These are phyloP conservation scores for Chlorella ohadii DNA, from an alignment of 139 green algal species.

Conservation along the genomic window DNA sequence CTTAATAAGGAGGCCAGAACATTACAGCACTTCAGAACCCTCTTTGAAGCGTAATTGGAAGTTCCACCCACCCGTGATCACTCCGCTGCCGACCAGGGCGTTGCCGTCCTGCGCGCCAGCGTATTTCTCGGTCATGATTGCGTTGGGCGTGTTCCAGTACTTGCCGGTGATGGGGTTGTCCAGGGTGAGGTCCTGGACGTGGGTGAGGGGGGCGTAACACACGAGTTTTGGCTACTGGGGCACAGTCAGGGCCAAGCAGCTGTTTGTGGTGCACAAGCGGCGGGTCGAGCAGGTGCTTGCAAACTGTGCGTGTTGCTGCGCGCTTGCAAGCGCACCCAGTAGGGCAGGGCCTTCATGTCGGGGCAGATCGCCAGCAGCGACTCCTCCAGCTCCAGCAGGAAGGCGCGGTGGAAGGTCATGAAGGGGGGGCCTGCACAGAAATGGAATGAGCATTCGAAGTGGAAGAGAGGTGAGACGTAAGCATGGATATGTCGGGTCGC, in stretches of 20 bases:
- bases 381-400: conserved; percentile 13
- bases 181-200: not conserved
- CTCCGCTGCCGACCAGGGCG: not conserved
- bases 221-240: too few relatives aligned
- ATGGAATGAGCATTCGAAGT: too few relatives aligned
- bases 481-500: too few relatives aligned
- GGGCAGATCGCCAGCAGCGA: not conserved
- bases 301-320: too few relatives aligned
- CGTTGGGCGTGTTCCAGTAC: not conserved
- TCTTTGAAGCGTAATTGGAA: too few relatives aligned
- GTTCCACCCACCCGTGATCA: not conserved
- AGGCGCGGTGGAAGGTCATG: conserved; percentile 15
- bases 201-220: too few relatives aligned
- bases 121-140: not conserved
- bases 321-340: not conserved
- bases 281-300: too few relatives aligned
- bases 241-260: too few relatives aligned
- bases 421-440: not conserved
- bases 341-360: not conserved
- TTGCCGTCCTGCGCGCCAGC: not conserved
- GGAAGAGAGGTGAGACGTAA: too few relatives aligned
- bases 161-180: conserved; percentile 1
- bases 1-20: too few relatives aligned
- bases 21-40: too few relatives aligned
- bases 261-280: too few relatives aligned